phyloP scores from a whole-genome alignment of 306 rosid genomes.

The Mimosa bimucronata region DNA sequence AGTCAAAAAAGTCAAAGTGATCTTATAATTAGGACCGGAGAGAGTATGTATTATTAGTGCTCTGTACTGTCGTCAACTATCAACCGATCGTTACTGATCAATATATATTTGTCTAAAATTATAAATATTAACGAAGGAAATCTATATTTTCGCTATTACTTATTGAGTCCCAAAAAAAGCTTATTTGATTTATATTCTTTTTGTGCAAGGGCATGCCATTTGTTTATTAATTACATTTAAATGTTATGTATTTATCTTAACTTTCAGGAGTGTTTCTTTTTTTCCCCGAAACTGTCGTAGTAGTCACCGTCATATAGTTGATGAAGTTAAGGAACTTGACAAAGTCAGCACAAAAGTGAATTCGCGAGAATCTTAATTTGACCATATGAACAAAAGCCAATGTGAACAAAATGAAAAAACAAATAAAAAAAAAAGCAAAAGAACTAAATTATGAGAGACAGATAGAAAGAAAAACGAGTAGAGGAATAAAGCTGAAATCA shows the following conservation, averaged over 20 bases:
- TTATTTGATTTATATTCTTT: too few species aligned
- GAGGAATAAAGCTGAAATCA: conserved; percentile 50
- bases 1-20: too few species aligned
- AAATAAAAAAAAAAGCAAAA: conserved; percentile 3
- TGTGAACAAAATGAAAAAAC: conserved; percentile 47
- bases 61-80: background rate
- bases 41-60: background rate
- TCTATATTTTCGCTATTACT: too few species aligned
- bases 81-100: background rate
- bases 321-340: conserved; percentile 20
- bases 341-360: conserved; percentile 21
- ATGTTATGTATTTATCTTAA: background rate
- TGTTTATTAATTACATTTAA: background rate
- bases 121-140: too few species aligned
- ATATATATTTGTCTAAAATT: background rate
- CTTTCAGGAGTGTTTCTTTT: background rate
- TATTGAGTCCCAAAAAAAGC: background rate
- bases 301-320: background rate
- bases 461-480: conserved; percentile 39
- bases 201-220: too few species aligned
- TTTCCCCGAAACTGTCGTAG: background rate
- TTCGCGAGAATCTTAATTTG: conserved; percentile 13
- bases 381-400: conserved; percentile 34
- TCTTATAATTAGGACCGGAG: too few species aligned
- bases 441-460: background rate